Percentiles rank a stretch among this genome's conserved stretches.
Conservation (phyloP, 768 basidiomycete genomes). For the Calvatia gigantea region DNA sequence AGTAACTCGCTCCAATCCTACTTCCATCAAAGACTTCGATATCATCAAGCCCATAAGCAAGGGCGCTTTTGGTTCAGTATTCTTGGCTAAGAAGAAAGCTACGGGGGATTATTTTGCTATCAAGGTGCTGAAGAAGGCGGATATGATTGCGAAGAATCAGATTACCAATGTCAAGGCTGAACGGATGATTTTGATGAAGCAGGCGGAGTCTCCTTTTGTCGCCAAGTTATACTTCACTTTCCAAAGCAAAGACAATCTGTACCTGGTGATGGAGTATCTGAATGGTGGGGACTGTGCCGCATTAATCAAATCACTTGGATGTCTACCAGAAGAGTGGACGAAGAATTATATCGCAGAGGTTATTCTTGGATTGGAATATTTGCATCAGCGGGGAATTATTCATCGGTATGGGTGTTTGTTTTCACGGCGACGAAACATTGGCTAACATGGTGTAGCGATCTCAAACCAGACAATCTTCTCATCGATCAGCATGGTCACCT, state of each 20-base stretch:
- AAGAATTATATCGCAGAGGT: slow-evolving; percentile 96
- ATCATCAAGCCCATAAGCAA: slow-evolving; percentile 99
- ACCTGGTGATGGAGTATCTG: slow-evolving; percentile 99
- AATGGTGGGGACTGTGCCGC: slow-evolving; percentile 98
- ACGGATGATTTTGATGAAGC: slow-evolving; percentile 99
- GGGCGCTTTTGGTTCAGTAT: slow-evolving; percentile 97
- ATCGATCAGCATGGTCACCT: slow-evolving; percentile 96
- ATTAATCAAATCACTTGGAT: slow-evolving; percentile 93
- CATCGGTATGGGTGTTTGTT: slow-evolving; percentile 71
- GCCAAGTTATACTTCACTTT: slow-evolving; percentile 98
- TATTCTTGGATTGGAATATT: slow-evolving; percentile 89
- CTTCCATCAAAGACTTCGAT: slow-evolving; percentile 98
- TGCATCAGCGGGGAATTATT: slow-evolving; percentile 93
- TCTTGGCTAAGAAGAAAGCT: slow-evolving; percentile 95
- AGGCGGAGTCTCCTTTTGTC: slow-evolving; percentile 97
- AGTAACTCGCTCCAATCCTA: slow-evolving; percentile 71
- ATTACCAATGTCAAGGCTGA: slow-evolving; percentile 99
- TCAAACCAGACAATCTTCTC: slow-evolving; percentile 97
- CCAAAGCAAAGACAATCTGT: slow-evolving; percentile 98
- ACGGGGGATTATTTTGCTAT: slow-evolving; percentile 99
- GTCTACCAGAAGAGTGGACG: slow-evolving; percentile 94
- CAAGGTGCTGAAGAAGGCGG: slow-evolving; percentile 99
- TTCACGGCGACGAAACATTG: slow-evolving; percentile 3
- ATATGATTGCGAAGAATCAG: slow-evolving; percentile 99
- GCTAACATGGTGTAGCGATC: slow-evolving; percentile 55